Conservation (phyloP, 148 eudicot genomes). For the Tetragonia tetragonoides region DNA sequence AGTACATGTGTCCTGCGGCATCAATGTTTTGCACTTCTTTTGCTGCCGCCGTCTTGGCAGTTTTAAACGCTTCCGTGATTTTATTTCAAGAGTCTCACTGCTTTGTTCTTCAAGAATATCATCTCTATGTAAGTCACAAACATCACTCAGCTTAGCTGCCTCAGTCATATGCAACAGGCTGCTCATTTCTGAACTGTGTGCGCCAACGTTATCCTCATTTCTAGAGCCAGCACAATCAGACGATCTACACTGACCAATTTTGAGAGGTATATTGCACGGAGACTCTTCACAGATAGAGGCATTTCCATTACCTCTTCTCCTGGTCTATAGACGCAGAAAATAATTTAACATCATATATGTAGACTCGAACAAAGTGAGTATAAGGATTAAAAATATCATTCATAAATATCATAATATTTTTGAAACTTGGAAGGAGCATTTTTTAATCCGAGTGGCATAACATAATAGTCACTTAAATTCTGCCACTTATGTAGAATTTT, state of each 20-base stretch:
- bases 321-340: not conserved
- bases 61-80: constrained; percentile 45
- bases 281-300: constrained; percentile 22
- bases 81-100: constrained; percentile 25
- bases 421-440: no score
- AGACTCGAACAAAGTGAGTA: no score
- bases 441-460: no score
- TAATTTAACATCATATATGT: no score
- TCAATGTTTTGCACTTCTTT: constrained; percentile 39
- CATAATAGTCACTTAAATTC: no score
- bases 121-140: constrained; percentile 12
- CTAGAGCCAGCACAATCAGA: constrained; percentile 20
- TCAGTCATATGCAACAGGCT: constrained; percentile 16
- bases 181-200: constrained; percentile 9
- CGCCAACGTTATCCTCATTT: constrained; percentile 15
- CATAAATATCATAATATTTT: no score
- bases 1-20: constrained; percentile 18
- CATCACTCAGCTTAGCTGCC: constrained; percentile 6
- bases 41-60: constrained; percentile 54
- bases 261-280: constrained; percentile 18
- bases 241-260: constrained; percentile 27
- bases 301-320: constrained; percentile 40
- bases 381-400: no score
- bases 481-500: no score
- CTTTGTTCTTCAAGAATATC: constrained; percentile 20